Evolutionary conservation across 192 early-diverging fungal genomes (phyloP), one percentile per base, ranked within the genome.

Genomic region (Backusella psychrophila): DNA sequence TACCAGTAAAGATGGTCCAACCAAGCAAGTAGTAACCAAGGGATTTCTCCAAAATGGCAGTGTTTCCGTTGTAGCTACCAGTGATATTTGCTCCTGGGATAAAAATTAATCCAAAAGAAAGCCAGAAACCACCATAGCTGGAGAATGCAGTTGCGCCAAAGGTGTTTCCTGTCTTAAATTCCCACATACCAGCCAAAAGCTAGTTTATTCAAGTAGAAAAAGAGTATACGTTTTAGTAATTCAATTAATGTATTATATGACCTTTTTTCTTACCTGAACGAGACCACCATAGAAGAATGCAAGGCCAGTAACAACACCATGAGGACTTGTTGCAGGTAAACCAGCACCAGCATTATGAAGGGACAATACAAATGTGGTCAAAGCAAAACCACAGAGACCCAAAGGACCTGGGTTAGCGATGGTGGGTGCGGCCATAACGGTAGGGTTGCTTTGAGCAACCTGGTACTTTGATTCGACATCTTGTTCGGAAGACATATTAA

Each of bases 81-180:
- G 78, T 71, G 65, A 90, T 78, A 41, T 82, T 84, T 26, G 90
- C 88, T 39, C 83, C 87, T 9, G 92, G 90, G 44, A 87, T 85
- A 67, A 89, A 76, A 56, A 92, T 88, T 21, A 81, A 75, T 35
- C 79, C 89, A 70, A 81, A 93, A 1, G 91, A 80, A 46, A 91
- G 75, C 92, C 90, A 93, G 86, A 90, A 92, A 14, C 86, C 91
- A 69, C 87, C 90, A 42, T 89, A 93, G 9, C 88, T 88, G 49
- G 90, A 86, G 84, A 94, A 94, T 11, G 91, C 92, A 11, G 92
- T 94, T 63, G 93, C 93, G 73, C 93, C 93, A 85, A 95, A 94
- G 23, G 92, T 94, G 78, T 95, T 94, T 65, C 91, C 89, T 23
- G 82, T 80, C 65, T 89, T 73, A 46, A 79, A 79, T 70, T 79